These are phyloP conservation scores for Candida xyloterini DNA, from an alignment of 805 yeast species.

Conservation along the genomic window DNA sequence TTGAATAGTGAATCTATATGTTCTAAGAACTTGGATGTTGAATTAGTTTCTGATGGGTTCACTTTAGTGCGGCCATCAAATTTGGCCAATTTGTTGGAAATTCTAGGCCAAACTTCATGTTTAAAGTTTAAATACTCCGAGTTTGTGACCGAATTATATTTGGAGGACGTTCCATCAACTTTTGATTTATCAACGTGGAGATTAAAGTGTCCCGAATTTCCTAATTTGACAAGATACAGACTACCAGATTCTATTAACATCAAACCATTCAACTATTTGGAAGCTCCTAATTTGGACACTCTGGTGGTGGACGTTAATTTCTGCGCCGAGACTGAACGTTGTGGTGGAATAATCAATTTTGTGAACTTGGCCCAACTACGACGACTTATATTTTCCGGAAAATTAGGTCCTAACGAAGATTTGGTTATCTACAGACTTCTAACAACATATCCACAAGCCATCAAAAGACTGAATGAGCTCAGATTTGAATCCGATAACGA, in stretches of 20 bases:
- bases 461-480: conserved; percentile 24
- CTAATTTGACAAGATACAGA: conserved; percentile 20
- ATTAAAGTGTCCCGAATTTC: conserved; percentile 11
- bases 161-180: conserved; percentile 20
- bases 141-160: conserved; percentile 24
- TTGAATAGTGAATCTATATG: conserved; percentile 4
- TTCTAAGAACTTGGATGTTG: conserved; percentile 16
- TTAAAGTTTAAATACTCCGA: conserved; percentile 25
- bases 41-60: conserved; percentile 19
- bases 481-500: conserved; percentile 26
- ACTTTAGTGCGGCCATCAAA: conserved; percentile 17
- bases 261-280: conserved; percentile 24
- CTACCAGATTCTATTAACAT: conserved; percentile 23
- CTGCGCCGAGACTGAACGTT: conserved; percentile 24
- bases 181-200: conserved; percentile 28
- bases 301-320: conserved; percentile 29
- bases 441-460: conserved; percentile 27
- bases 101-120: conserved; percentile 15
- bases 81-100: conserved; percentile 17
- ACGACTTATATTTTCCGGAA: conserved; percentile 25
- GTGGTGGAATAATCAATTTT: conserved; percentile 26
- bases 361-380: conserved; percentile 21
- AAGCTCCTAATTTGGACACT: conserved; percentile 27
- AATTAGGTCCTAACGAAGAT: conserved; percentile 34
- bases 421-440: conserved; percentile 31